These are phyloP conservation scores for Scytalidium sp. DNA, from an alignment of 2,329 filamentous ascomycete species.

Conservation along the genomic window DNA sequence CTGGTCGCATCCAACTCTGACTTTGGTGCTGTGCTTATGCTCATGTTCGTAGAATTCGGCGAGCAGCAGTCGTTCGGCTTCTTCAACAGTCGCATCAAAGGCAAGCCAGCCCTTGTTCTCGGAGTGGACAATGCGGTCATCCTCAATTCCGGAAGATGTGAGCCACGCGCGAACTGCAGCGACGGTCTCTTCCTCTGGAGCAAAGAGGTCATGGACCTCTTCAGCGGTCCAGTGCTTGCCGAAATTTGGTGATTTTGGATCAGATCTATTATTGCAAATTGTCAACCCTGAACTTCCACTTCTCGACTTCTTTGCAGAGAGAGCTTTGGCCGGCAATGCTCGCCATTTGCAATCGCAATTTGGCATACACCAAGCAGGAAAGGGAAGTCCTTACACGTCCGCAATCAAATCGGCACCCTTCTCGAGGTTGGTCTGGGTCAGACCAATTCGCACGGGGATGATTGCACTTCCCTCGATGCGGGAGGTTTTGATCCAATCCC, in stretches of 20 bases:
- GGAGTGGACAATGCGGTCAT: constrained; percentile 27
- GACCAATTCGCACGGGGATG: constrained; percentile 41
- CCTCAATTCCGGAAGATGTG: constrained; percentile 25
- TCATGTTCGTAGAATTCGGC: constrained; percentile 32
- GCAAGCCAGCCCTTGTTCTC: constrained; percentile 32
- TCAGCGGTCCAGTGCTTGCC: constrained; percentile 1
- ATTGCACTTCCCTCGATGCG: constrained; percentile 15
- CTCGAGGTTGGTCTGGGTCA: constrained; percentile 42
- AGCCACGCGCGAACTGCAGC: constrained; percentile 30
- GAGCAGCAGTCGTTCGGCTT: constrained; percentile 30
- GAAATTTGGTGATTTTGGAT: constrained; percentile 5
- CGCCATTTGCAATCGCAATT: constrained; percentile 5
- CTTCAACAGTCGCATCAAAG: constrained; percentile 30
- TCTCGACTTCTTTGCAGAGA: too few species aligned
- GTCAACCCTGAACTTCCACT: neutral
- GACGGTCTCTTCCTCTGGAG: neutral
- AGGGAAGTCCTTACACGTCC: constrained; percentile 29
- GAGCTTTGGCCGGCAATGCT: too few species aligned
- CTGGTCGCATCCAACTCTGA: constrained; percentile 48
- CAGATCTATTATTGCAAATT: constrained; percentile 2
- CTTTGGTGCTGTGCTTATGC: constrained; percentile 19
- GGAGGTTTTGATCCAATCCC: constrained; percentile 14
- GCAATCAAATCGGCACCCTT: constrained; percentile 38
- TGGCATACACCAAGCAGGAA: constrained; percentile 11
- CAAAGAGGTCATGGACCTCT: neutral